phyloP scores from a whole-genome alignment of 2,329 filamentous ascomycete genomes.

The Hirsutella rhossiliensis region DNA sequence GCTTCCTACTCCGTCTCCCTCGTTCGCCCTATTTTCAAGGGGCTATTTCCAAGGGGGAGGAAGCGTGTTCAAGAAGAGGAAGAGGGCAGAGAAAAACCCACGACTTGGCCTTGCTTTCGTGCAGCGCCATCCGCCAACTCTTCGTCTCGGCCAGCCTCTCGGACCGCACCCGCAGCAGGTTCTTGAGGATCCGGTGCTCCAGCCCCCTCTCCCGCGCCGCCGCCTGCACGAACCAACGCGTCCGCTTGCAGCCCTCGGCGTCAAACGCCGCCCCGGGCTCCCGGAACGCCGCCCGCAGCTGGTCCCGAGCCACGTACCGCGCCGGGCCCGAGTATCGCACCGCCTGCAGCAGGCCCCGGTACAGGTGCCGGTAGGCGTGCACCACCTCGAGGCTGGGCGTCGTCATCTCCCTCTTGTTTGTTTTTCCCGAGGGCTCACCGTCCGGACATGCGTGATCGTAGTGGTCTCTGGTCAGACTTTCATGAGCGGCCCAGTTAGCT shows the following conservation, averaged over 20 bases:
- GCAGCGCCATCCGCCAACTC: constrained; percentile 9
- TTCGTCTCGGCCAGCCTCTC: constrained; percentile 5
- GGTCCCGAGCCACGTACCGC: constrained; percentile 48
- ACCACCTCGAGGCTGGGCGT: constrained; percentile 32
- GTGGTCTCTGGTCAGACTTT: too few species aligned
- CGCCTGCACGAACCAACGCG: constrained; percentile 56
- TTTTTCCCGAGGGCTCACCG: not conserved
- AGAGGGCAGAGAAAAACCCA: not conserved
- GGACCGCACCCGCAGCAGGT: constrained; percentile 35
- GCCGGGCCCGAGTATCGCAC: constrained; percentile 61
- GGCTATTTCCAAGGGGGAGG: not conserved
- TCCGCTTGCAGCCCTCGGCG: constrained; percentile 43
- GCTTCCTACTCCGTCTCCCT: not conserved
- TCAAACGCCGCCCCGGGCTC: constrained; percentile 33
- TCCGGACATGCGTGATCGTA: too few species aligned
- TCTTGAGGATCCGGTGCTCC: constrained; percentile 63
- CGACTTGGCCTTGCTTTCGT: constrained; percentile 14
- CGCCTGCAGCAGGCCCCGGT: constrained; percentile 54
- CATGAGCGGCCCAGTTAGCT: too few species aligned
- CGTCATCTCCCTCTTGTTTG: not conserved
- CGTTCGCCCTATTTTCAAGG: not conserved
- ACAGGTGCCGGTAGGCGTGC: constrained; percentile 58
- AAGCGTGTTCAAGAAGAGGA: not conserved
- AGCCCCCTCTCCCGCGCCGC: constrained; percentile 52
- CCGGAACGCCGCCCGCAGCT: constrained; percentile 48